Evolutionary conservation across 768 basidiomycete genomes (phyloP).

Genomic region (Tephrocybe sp.): DNA sequence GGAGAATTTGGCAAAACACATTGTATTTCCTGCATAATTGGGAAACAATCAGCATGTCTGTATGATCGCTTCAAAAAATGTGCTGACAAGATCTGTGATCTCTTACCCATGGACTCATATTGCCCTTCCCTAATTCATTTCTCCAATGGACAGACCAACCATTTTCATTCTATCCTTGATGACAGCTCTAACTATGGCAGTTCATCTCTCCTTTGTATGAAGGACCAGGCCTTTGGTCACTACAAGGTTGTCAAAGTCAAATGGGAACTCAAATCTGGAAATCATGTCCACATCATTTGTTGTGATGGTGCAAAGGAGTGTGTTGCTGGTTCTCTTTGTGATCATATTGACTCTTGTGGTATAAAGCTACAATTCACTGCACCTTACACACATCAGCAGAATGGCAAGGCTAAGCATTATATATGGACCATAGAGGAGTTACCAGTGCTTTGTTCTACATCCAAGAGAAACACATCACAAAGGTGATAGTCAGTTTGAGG

Average conservation of each 20-base stretch:
- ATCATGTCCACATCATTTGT: background rate
- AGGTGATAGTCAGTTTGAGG: conserved; percentile 6
- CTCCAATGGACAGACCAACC: conserved; percentile 6
- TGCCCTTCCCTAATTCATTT: conserved; percentile 22
- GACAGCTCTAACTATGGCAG: conserved; percentile 19
- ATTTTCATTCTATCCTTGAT: conserved; percentile 18
- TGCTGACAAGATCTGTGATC: conserved; percentile 13
- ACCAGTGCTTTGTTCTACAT: conserved; percentile 20
- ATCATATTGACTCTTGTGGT: conserved; percentile 10
- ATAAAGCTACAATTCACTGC: conserved; percentile 21
- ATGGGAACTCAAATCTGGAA: conserved; percentile 6
- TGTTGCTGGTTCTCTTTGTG: background rate
- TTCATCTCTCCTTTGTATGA: conserved; percentile 8
- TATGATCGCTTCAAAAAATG: conserved; percentile 11
- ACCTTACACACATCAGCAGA: conserved; percentile 15
- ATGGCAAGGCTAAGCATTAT: conserved; percentile 7
- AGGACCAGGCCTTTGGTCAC: conserved; percentile 10
- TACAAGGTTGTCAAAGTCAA: background rate
- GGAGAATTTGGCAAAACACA: conserved; percentile 1
- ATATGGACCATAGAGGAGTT: conserved; percentile 11
- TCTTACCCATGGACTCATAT: conserved; percentile 25
- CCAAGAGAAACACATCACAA: conserved; percentile 20
- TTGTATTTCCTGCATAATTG: conserved; percentile 24
- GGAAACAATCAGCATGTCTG: conserved; percentile 21
- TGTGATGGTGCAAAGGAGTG: conserved; percentile 1